A percentile compares a stretch with the other conserved stretches of the same genome.
These are phyloP conservation scores for Olyra latifolia DNA, from an alignment of 176 grass and related monocot species.

Conservation along the genomic window DNA sequence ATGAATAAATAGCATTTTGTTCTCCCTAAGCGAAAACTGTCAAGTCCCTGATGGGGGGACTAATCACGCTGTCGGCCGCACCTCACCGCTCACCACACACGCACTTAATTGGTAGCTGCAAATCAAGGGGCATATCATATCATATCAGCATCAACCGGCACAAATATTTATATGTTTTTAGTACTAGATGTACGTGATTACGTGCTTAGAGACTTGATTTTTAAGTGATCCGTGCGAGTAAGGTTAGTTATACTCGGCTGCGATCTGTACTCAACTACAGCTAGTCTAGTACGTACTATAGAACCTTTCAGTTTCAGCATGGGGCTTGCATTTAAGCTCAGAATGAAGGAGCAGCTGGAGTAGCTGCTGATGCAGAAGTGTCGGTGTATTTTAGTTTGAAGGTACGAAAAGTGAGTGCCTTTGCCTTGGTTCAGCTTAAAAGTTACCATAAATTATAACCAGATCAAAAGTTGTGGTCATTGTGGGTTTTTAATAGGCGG, in stretches of 20 bases:
- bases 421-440: too few relatives aligned
- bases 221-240: background rate
- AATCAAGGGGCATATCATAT: background rate
- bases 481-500: too few relatives aligned
- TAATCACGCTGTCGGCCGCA: slow-evolving; percentile 27
- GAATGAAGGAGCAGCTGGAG: background rate
- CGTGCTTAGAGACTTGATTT: background rate
- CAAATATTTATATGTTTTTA: background rate
- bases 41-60: background rate
- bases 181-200: background rate
- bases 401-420: background rate
- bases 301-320: too few relatives aligned
- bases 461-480: too few relatives aligned
- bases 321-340: background rate
- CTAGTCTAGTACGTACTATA: too few relatives aligned
- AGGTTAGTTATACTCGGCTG: background rate
- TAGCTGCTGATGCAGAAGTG: background rate
- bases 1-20: background rate
- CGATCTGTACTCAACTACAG: background rate
- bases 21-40: background rate
- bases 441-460: too few relatives aligned
- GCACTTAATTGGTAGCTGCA: background rate
- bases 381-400: background rate
- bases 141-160: background rate
- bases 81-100: background rate